Evolutionary conservation across 805 yeast species (phyloP).

Genomic region (Saturnispora gosingensis): DNA sequence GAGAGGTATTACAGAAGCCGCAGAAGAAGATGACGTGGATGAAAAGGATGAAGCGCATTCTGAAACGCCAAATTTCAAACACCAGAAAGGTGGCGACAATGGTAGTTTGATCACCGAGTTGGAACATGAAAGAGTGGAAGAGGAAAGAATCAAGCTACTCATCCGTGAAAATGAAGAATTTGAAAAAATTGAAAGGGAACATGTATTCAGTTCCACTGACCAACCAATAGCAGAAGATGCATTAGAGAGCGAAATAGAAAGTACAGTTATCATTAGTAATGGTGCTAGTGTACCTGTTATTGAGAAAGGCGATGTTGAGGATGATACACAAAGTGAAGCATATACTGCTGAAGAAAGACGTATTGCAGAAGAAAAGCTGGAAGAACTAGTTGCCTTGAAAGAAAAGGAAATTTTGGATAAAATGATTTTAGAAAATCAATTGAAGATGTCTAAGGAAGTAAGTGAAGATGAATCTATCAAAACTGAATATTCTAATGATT

Average conservation of each 20-base stretch:
- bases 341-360: slow-evolving; percentile 20
- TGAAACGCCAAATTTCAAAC: neutral
- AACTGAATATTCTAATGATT: slow-evolving; percentile 3
- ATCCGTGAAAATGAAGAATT: slow-evolving; percentile 26
- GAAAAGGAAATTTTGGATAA: slow-evolving; percentile 23
- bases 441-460: slow-evolving; percentile 10
- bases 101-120: slow-evolving; percentile 24
- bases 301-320: slow-evolving; percentile 4
- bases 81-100: neutral
- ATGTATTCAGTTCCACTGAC: slow-evolving; percentile 14
- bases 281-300: slow-evolving; percentile 9
- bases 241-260: neutral
- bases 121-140: slow-evolving; percentile 30
- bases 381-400: slow-evolving; percentile 19
- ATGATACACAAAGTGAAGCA: slow-evolving; percentile 3
- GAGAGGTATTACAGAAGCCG: slow-evolving; percentile 6
- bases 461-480: slow-evolving; percentile 1
- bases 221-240: slow-evolving; percentile 8
- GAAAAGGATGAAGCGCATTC: neutral
- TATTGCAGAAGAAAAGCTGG: slow-evolving; percentile 22
- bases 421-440: slow-evolving; percentile 16
- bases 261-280: slow-evolving; percentile 10
- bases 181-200: slow-evolving; percentile 28
- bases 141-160: slow-evolving; percentile 6
- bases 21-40: neutral